A percentile compares a stretch with the other conserved stretches of the same genome.
phyloP scores from a whole-genome alignment of 106 monocot species.

The Narthecium ossifragum region DNA sequence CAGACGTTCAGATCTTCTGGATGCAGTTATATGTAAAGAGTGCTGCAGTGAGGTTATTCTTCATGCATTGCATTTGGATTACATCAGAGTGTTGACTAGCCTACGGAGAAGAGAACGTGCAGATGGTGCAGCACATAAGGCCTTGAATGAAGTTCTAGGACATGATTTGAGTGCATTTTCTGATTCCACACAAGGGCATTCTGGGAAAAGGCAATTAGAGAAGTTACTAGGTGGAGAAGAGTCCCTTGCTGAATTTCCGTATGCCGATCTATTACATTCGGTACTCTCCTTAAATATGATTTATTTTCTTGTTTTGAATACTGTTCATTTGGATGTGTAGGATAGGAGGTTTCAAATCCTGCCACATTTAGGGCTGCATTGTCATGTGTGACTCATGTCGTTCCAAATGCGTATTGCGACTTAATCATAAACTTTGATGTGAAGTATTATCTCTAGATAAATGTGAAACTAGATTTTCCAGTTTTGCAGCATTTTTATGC shows the following conservation, averaged over 20 bases:
- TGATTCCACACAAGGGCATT: conserved; percentile 26
- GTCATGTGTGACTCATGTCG: too few species aligned
- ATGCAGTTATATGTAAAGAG: conserved; percentile 61
- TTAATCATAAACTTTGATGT: too few species aligned
- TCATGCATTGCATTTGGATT: conserved; percentile 75
- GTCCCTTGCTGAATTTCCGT: conserved; percentile 94
- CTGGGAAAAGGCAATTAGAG: conserved; percentile 29
- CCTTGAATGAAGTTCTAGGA: conserved; percentile 48
- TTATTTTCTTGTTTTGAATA: conserved; percentile 1
- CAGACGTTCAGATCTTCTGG: conserved; percentile 17
- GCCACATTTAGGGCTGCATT: too few species aligned
- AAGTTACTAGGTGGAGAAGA: conserved; percentile 60
- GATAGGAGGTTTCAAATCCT: too few species aligned
- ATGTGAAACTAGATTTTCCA: too few species aligned
- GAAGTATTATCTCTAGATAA: too few species aligned
- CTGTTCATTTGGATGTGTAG: too few species aligned
- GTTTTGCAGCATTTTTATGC: too few species aligned
- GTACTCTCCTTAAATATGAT: conserved; percentile 23
- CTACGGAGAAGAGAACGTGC: conserved; percentile 59
- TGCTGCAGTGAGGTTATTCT: conserved; percentile 61
- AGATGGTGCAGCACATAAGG: conserved; percentile 51
- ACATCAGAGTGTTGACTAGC: conserved; percentile 73
- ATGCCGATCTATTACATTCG: conserved; percentile 64
- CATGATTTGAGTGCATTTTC: conserved; percentile 10
- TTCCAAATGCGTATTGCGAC: too few species aligned